Evolutionary conservation across 2,329 filamentous ascomycete genomes (phyloP).

Genomic region (Alternaria ethzedia): DNA sequence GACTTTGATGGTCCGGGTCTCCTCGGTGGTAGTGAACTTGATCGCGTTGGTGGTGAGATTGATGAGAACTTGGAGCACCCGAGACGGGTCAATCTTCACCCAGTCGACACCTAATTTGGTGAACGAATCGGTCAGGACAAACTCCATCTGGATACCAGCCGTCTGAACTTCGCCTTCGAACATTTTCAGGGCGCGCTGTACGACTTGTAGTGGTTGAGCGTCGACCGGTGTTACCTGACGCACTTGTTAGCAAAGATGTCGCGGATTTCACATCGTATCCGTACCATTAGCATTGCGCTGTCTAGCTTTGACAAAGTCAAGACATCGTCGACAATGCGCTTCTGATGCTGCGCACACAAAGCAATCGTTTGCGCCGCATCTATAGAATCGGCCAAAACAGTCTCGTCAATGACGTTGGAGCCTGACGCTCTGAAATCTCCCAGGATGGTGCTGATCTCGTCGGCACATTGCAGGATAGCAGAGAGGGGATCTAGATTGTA

Average conservation of each 20-base stretch:
- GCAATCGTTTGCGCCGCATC: slow-evolving; percentile 80
- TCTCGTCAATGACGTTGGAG: slow-evolving; percentile 52
- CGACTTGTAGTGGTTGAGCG: slow-evolving; percentile 70
- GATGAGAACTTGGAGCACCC: slow-evolving; percentile 75
- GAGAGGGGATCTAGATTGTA: slow-evolving; percentile 64
- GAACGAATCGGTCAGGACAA: slow-evolving; percentile 69
- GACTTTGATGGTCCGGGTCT: slow-evolving; percentile 68
- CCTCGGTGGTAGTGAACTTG: slow-evolving; percentile 75
- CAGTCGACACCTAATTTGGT: slow-evolving; percentile 65
- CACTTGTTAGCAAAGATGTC: background rate
- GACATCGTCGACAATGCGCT: slow-evolving; percentile 60
- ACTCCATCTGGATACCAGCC: slow-evolving; percentile 70
- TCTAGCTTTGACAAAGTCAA: slow-evolving; percentile 66
- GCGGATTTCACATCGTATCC: background rate
- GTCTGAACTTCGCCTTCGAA: slow-evolving; percentile 77
- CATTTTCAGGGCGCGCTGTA: slow-evolving; percentile 75
- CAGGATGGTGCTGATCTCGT: slow-evolving; percentile 68
- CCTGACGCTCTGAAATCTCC: slow-evolving; percentile 55
- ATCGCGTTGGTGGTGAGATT: slow-evolving; percentile 82
- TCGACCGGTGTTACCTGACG: slow-evolving; percentile 67
- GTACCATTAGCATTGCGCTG: slow-evolving; percentile 70
- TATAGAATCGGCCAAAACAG: slow-evolving; percentile 65
- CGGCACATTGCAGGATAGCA: slow-evolving; percentile 76
- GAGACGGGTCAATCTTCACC: slow-evolving; percentile 75
- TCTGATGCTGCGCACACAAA: slow-evolving; percentile 80